Evolutionary conservation across 2,329 filamentous ascomycete species (phyloP).

Genomic region (Xylariaceae sp.): DNA sequence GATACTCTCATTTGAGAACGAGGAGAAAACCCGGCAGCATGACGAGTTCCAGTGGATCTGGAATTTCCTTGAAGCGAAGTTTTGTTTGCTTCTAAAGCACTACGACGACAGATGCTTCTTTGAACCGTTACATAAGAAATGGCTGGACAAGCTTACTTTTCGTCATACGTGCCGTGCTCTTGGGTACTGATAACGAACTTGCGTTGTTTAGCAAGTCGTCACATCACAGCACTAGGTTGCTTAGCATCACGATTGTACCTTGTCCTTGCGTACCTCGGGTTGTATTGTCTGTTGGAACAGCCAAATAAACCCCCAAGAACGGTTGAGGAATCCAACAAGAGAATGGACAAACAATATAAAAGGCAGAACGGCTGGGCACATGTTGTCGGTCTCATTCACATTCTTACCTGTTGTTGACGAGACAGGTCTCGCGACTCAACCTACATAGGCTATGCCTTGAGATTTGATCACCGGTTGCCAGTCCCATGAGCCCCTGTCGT

Average conservation of each 20-base stretch:
- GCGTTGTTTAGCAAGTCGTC: too few species aligned
- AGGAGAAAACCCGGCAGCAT: conserved; percentile 16
- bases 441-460: too few species aligned
- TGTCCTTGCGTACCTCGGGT: not conserved
- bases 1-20: conserved; percentile 26
- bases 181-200: conserved; percentile 9
- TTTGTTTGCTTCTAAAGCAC: conserved; percentile 25
- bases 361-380: too few species aligned
- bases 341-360: too few species aligned
- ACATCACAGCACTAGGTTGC: not conserved
- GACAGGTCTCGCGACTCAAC: too few species aligned
- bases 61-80: conserved; percentile 34
- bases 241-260: not conserved
- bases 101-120: conserved; percentile 30
- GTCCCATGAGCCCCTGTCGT: too few species aligned
- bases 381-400: too few species aligned
- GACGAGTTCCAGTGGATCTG: conserved; percentile 40
- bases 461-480: too few species aligned
- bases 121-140: conserved; percentile 17
- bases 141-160: conserved; percentile 39
- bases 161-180: conserved; percentile 36
- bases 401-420: too few species aligned
- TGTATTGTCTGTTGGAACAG: not conserved
- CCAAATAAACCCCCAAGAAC: too few species aligned
- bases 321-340: too few species aligned